Evolutionary conservation across 805 yeast species (phyloP).

Genomic region (Spathaspora girioi): DNA sequence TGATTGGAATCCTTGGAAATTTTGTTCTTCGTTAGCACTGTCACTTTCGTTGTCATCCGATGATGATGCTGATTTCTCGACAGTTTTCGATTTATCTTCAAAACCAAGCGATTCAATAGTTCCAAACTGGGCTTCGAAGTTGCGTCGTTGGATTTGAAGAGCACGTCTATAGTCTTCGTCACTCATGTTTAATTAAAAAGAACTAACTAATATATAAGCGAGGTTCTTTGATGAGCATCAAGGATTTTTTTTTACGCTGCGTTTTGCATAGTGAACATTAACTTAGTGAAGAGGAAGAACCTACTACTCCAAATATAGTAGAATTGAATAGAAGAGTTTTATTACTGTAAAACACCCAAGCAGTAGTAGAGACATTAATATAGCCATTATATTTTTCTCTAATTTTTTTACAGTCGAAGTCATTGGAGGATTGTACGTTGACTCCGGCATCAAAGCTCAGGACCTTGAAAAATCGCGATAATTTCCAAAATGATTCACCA

Average conservation of each 20-base stretch:
- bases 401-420: not conserved
- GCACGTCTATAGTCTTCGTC: conserved; percentile 23
- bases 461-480: not conserved
- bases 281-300: not conserved
- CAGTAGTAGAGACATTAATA: not conserved
- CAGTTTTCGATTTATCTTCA: conserved; percentile 23
- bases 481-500: not conserved
- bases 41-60: conserved; percentile 15
- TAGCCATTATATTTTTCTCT: too few species aligned
- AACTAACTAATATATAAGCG: too few species aligned
- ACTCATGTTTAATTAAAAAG: conserved; percentile 4
- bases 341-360: not conserved
- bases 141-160: conserved; percentile 52
- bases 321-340: not conserved
- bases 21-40: conserved; percentile 16
- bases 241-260: not conserved
- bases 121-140: conserved; percentile 66
- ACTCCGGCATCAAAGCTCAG: not conserved
- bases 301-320: not conserved
- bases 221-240: conserved; percentile 2
- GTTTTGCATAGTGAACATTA: not conserved
- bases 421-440: not conserved
- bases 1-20: conserved; percentile 12
- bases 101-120: conserved; percentile 46
- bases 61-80: conserved; percentile 8